Evolutionary conservation across 2,329 filamentous ascomycete genomes (phyloP).

Genomic region (Fusarium sp.): DNA sequence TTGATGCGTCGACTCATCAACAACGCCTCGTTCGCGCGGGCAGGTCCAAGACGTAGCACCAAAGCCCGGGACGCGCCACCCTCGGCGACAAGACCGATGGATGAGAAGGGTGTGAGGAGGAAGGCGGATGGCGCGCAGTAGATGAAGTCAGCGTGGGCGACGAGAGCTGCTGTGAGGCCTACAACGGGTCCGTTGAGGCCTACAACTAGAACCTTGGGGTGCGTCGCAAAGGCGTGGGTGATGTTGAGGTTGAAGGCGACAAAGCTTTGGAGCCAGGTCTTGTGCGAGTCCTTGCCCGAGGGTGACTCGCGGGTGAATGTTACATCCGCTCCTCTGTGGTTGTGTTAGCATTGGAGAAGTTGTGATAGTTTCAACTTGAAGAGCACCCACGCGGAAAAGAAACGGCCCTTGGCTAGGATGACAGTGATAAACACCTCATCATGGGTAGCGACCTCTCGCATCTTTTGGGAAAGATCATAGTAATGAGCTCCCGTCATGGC

Average conservation of each 20-base stretch:
- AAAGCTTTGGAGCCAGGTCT: slow-evolving; percentile 76
- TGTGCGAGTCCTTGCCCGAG: slow-evolving; percentile 53
- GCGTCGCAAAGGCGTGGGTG: slow-evolving; percentile 89
- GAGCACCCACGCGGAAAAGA: slow-evolving; percentile 86
- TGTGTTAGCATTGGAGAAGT: slow-evolving; percentile 2
- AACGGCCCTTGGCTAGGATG: slow-evolving; percentile 83
- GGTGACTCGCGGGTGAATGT: slow-evolving; percentile 61
- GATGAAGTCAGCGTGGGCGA: slow-evolving; percentile 90
- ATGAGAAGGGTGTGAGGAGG: slow-evolving; percentile 91
- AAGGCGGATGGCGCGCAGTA: slow-evolving; percentile 86
- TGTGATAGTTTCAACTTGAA: background rate
- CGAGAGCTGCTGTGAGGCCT: slow-evolving; percentile 86
- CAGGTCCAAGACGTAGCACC: slow-evolving; percentile 81
- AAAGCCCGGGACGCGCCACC: slow-evolving; percentile 84
- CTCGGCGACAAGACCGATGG: slow-evolving; percentile 89
- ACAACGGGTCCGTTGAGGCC: slow-evolving; percentile 93
- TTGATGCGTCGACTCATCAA: slow-evolving; percentile 87
- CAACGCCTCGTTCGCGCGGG: slow-evolving; percentile 90
- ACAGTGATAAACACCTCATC: slow-evolving; percentile 89
- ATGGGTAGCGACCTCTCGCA: slow-evolving; percentile 82
- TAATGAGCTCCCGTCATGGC: slow-evolving; percentile 80
- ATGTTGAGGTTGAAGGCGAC: slow-evolving; percentile 89
- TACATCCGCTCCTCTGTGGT: slow-evolving; percentile 82
- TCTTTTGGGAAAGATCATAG: slow-evolving; percentile 77
- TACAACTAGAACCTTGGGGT: slow-evolving; percentile 92